A percentile compares a stretch with the other conserved stretches of the same genome.
Evolutionary conservation across 2,329 filamentous ascomycete species (phyloP).

Genomic region (Trichoderma atroviride): DNA sequence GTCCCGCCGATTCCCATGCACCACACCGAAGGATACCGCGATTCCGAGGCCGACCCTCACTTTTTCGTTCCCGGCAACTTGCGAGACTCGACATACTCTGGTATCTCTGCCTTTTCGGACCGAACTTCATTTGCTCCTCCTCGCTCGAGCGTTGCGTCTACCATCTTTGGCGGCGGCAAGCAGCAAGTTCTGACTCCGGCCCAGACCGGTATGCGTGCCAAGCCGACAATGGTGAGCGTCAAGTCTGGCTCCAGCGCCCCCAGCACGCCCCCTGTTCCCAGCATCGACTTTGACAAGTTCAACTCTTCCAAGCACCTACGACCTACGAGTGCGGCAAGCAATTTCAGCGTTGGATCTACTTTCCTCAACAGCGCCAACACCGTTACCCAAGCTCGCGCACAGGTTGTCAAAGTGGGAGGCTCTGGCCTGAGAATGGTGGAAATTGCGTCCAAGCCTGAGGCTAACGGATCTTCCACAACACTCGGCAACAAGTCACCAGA

Average conservation of each 20-base stretch:
- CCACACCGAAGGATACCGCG: conserved; percentile 51
- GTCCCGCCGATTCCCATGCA: conserved; percentile 86
- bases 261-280: conserved; percentile 70
- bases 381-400: conserved; percentile 59
- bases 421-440: conserved; percentile 50
- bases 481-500: conserved; percentile 23
- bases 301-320: conserved; percentile 39
- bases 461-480: conserved; percentile 34
- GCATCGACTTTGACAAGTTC: conserved; percentile 67
- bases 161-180: conserved; percentile 89
- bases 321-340: conserved; percentile 58
- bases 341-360: conserved; percentile 69
- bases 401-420: conserved; percentile 62
- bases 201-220: conserved; percentile 83
- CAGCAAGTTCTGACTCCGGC: conserved; percentile 82
- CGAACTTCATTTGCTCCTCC: conserved; percentile 63
- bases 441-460: conserved; percentile 44
- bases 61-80: conserved; percentile 93
- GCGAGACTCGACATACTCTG: conserved; percentile 88
- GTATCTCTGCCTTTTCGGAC: conserved; percentile 65
- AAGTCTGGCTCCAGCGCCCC: conserved; percentile 65
- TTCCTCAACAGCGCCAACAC: conserved; percentile 68
- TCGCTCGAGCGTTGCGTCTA: conserved; percentile 81
- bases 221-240: conserved; percentile 91
- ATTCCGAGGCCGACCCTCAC: conserved; percentile 68